phyloP scores from a whole-genome alignment of 371 early-diverging fungal genomes.

The Scutellospora calospora region DNA sequence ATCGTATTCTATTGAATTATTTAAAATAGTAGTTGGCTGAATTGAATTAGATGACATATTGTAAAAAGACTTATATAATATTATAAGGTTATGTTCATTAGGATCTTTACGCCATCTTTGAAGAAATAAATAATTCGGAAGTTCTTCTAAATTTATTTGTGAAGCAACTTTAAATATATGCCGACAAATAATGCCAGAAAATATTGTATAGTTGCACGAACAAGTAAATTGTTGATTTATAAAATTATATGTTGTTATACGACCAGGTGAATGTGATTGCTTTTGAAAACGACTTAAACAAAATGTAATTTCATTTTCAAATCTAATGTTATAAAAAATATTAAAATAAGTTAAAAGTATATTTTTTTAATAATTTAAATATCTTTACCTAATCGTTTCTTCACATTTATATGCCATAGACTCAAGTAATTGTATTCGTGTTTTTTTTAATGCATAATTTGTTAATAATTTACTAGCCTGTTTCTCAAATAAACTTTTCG shows the following conservation, averaged over 20 bases:
- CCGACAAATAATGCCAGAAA: background rate
- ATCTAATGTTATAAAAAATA: background rate
- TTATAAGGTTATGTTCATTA: background rate
- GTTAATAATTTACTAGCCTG: background rate
- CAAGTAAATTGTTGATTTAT: background rate
- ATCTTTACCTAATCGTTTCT: background rate
- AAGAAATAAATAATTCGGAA: background rate
- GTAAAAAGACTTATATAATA: background rate
- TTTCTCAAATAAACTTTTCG: background rate
- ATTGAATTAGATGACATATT: background rate
- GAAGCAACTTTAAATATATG: conserved; percentile 23
- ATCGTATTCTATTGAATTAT: background rate
- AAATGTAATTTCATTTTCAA: background rate
- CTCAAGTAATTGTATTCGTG: background rate
- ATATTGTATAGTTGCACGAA: background rate
- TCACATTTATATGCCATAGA: conserved; percentile 1
- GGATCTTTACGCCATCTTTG: background rate
- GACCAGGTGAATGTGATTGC: background rate
- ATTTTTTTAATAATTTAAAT: background rate
- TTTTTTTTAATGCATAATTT: background rate
- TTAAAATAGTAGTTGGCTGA: background rate
- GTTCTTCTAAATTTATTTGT: conserved; percentile 9
- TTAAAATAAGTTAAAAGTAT: background rate
- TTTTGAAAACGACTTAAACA: background rate
- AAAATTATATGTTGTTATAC: background rate